Evolutionary conservation across 2,329 filamentous ascomycete species (phyloP), one percentile per base, ranked within the genome.

Genomic region (Cladobotryum mycophilum): DNA sequence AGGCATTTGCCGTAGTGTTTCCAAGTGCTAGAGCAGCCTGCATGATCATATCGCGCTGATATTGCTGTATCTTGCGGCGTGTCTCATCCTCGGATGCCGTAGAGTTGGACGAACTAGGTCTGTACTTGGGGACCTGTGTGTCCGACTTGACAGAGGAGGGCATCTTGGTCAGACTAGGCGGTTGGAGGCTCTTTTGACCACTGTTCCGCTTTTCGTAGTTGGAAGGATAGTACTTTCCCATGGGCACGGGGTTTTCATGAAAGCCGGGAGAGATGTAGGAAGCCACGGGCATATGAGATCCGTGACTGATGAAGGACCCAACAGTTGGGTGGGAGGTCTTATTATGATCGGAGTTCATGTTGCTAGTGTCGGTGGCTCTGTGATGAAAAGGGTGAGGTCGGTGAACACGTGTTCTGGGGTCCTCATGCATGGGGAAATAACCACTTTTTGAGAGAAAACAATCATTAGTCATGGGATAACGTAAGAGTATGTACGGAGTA

Each of bases 171-270:
- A 15, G 40, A n/a, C 15, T 17, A 18, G 13, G 41, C 38, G 1
- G 41, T 33, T 55, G n/a, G 55, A 53, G n/a, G n/a, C 52, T 56
- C 36, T 59, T 45, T 18, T 61, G 55, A 30, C 25, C 25, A 5
- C 35, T 33, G 9, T 58, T 50, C 11, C 53, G 46, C 25, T 67
- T 69, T 56, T 81, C 77, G 58, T 81, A 84, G 64, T 83, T 83
- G 22, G 78, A 76, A 1, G 81, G 81, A 52, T 84, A 82, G 58
- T 84, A 84, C 64, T 83, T 84, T 20, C 81, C 81, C 65, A 81
- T 70, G 0, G 80, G 77, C 33, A 81, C 64, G 4, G 71, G 64
- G 35, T 64, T 70, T 36, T 73, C 72, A 45, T 75, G 71, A 36
- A 74, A 67, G 2, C 76, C 76, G 22, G 71, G 72, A 6, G 77